Evolutionary conservation across 2,329 filamentous ascomycete genomes (phyloP), one percentile per base, ranked within the genome.

Genomic region (Xenosphaeropsis pyriputrescens): DNA sequence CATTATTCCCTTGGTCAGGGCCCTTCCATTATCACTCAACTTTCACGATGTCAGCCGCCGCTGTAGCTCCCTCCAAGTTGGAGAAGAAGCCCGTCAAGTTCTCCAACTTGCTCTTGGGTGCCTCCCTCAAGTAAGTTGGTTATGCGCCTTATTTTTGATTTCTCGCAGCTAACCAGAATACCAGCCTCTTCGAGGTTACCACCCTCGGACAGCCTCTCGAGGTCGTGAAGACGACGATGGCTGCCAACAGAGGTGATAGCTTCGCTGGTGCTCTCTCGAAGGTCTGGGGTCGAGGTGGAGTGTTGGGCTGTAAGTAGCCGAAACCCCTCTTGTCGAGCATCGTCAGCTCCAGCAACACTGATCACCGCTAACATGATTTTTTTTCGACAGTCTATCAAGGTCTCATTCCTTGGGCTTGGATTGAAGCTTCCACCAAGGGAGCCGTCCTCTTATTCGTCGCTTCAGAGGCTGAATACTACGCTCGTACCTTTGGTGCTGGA

Each of bases 11-110:
- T 95, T 93, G 89, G 89, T 96, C 89, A 91, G 88, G 89, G 84
- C 82, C 79, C 74, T 64, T 67, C 70, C 58, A 60, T 57, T 53
- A 57, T 53, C 62, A 64, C 64, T 65, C 64, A 67, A 62, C 57
- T 56, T 57, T 59, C 62, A 68, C 61, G 63, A 79, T 82, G 75
- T 75, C 75, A 62, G 64, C 70, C 57, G 64, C 67, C 54, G 49
- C 61, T 59, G 59, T 64, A 57, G 56, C 63, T 61, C 63, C 65
- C 59, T 61, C 66, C 60, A 65, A 61, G 62, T 68, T 93, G 60
- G 88, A 95, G 80, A 96, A 96, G 83, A 96, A 96, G 77, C 91
- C 91, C 50, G 75, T 98, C 75, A 96, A 95, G 77, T 96, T 96
- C 74, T 94, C 86, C 70, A 98, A 98, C 69, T 64, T 98, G 74